These are phyloP conservation scores for Pseudogymnoascus sp. DNA, from an alignment of 2,329 filamentous ascomycete species.

Conservation along the genomic window DNA sequence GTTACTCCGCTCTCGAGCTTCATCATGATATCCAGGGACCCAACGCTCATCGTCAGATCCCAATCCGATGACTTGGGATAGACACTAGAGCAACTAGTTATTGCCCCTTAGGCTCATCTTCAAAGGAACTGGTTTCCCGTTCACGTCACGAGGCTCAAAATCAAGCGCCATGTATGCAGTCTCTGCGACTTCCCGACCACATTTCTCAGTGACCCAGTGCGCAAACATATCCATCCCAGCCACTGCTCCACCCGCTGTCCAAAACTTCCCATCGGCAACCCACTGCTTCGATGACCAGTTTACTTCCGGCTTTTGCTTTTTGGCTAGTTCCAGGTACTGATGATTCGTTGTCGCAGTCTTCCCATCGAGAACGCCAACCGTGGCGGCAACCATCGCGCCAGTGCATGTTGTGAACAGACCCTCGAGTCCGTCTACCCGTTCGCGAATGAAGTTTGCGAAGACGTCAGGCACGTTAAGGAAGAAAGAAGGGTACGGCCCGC, in stretches of 20 bases:
- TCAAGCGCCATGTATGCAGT: slow-evolving; percentile 17
- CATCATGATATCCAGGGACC: neutral
- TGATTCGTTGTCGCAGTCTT: slow-evolving; percentile 38
- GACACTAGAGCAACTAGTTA: neutral
- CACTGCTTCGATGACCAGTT: slow-evolving; percentile 39
- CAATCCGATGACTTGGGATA: neutral
- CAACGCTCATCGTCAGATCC: neutral
- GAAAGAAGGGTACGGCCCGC: slow-evolving; percentile 25
- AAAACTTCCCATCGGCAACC: slow-evolving; percentile 39
- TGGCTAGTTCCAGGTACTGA: slow-evolving; percentile 25
- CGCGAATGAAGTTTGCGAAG: slow-evolving; percentile 35
- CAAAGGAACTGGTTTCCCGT: slow-evolving; percentile 9
- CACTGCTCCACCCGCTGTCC: slow-evolving; percentile 39
- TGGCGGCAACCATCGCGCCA: slow-evolving; percentile 28
- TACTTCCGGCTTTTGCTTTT: slow-evolving; percentile 32
- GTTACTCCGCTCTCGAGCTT: neutral
- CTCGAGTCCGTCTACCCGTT: slow-evolving; percentile 40
- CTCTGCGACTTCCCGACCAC: slow-evolving; percentile 18
- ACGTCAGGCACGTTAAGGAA: slow-evolving; percentile 26
- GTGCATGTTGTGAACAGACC: slow-evolving; percentile 38
- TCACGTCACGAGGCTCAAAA: slow-evolving; percentile 22
- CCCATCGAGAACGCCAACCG: slow-evolving; percentile 36
- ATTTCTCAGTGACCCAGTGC: slow-evolving; percentile 22
- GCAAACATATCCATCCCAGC: slow-evolving; percentile 45
- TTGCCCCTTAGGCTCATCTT: neutral